Evolutionary conservation across 2,329 filamentous ascomycete genomes (phyloP), one percentile per base, ranked within the genome.

Genomic region (Aaosphaeria pasadenensis): DNA sequence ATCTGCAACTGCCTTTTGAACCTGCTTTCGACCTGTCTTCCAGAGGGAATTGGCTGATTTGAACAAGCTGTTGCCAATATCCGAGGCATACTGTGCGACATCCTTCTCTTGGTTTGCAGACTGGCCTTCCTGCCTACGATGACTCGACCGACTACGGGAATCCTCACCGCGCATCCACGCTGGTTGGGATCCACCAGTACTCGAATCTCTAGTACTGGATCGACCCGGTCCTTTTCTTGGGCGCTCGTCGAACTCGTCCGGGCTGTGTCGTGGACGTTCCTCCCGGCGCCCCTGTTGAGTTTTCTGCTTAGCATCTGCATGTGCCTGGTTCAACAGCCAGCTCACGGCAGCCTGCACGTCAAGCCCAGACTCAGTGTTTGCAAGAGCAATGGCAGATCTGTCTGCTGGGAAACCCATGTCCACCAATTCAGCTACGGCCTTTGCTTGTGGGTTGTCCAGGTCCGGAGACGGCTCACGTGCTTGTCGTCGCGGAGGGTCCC

Each of bases 1-100:
- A 11, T 99, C 94, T 6, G 91, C 85, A 32, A 97, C 88, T 4
- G 90, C 92, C 70, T 94, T 90, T 62, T 95, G 90, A 49, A 97
- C 82, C 66, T 89, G 91, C 71, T 96, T 99, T 64, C 91, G 89
- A 0, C 92, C 86, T 3, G 88, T 89, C 67, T 96, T 99, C 94
- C 94, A 99, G 1, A 97, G 74, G 1, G 89, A 92, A 57, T 95
- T 95, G 2, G 94, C 94, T 3, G 91, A 94, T 69, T 99, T 99
- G 69, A 97, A 85, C 9, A 99, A 72, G 52, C 81, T 95, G 40
- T 76, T 89, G 1, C 94, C 89, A 63, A 97, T 79, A 32, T 91
- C 87, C 5, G 89, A 84, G 2, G 92, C 92, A 39, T 87, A 81
- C 62, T 92, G 90, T 11, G 89, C 78, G 47, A 95, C 78, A 59